These are phyloP conservation scores for Incumbomyces delicatus DNA, from an alignment of 2,329 filamentous ascomycete genomes.

Conservation along the genomic window DNA sequence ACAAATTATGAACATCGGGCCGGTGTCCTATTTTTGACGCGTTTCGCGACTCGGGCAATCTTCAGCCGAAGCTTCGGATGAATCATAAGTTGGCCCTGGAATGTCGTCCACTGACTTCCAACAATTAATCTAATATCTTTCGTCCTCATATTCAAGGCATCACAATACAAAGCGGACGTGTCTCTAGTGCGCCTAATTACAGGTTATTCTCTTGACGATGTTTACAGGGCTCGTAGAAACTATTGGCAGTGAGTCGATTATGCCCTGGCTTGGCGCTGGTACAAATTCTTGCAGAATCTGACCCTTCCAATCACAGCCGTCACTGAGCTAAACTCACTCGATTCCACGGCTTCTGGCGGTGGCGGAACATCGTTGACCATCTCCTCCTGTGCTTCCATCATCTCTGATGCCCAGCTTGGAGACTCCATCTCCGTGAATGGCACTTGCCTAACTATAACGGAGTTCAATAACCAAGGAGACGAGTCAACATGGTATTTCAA, in stretches of 20 bases:
- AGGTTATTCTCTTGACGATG: slow-evolving; percentile 44
- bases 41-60: background rate
- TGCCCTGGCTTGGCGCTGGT: background rate
- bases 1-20: too few relatives aligned
- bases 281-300: slow-evolving; percentile 21
- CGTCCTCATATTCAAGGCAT: too few relatives aligned
- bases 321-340: slow-evolving; percentile 67
- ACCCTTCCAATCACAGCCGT: slow-evolving; percentile 52
- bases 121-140: too few relatives aligned
- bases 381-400: slow-evolving; percentile 61
- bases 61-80: background rate
- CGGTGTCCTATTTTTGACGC: too few relatives aligned
- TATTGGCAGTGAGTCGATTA: slow-evolving; percentile 64
- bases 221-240: slow-evolving; percentile 93
- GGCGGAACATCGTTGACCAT: slow-evolving; percentile 89
- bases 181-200: too few relatives aligned
- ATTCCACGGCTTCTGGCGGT: slow-evolving; percentile 58
- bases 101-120: too few relatives aligned
- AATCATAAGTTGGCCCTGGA: background rate
- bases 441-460: slow-evolving; percentile 87
- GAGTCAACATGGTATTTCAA: slow-evolving; percentile 53
- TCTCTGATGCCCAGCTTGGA: slow-evolving; percentile 73
- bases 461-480: slow-evolving; percentile 40
- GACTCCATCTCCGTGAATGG: slow-evolving; percentile 95
- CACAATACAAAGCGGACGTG: too few relatives aligned